phyloP scores from a whole-genome alignment of 805 yeast species.

The Limtongia smithiae region DNA sequence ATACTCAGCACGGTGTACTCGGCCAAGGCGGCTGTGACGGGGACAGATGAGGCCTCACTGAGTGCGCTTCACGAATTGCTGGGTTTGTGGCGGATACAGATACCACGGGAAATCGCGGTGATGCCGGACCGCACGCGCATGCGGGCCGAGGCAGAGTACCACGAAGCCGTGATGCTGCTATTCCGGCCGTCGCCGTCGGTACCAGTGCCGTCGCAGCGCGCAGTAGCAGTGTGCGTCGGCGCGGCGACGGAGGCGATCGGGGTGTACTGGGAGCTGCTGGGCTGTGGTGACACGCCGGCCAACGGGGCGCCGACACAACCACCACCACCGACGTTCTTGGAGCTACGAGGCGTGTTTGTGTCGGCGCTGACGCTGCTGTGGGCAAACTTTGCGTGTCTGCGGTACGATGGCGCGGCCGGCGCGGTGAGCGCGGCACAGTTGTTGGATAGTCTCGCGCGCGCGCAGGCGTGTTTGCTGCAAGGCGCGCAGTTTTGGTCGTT shows the following conservation, averaged over 20 bases:
- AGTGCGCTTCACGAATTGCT: slow-evolving; percentile 12
- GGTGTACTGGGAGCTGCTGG: slow-evolving; percentile 7
- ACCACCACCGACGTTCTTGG: slow-evolving; percentile 9
- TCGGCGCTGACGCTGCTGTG: slow-evolving; percentile 24
- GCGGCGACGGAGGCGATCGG: slow-evolving; percentile 18
- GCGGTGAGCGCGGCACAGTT: slow-evolving; percentile 5
- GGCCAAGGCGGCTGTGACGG: not conserved
- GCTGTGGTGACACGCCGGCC: not conserved
- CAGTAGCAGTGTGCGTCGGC: slow-evolving; percentile 11
- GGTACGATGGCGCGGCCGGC: not conserved
- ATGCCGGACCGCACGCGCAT: slow-evolving; percentile 19
- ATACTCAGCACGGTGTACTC: slow-evolving; percentile 5
- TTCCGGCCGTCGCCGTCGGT: slow-evolving; percentile 22
- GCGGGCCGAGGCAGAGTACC: slow-evolving; percentile 22
- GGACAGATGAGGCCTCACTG: not conserved
- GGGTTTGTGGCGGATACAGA: slow-evolving; percentile 9
- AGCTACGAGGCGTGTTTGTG: slow-evolving; percentile 12
- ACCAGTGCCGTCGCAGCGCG: slow-evolving; percentile 13
- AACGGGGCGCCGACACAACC: too few relatives aligned
- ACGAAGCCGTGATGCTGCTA: slow-evolving; percentile 22
- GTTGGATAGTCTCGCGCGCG: slow-evolving; percentile 3
- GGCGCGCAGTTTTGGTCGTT: slow-evolving; percentile 15
- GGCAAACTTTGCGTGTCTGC: slow-evolving; percentile 12
- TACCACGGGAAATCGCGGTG: slow-evolving; percentile 13
- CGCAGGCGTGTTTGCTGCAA: slow-evolving; percentile 2